phyloP scores from a whole-genome alignment of 2,329 filamentous ascomycete species.

The Mariannaea sp. region DNA sequence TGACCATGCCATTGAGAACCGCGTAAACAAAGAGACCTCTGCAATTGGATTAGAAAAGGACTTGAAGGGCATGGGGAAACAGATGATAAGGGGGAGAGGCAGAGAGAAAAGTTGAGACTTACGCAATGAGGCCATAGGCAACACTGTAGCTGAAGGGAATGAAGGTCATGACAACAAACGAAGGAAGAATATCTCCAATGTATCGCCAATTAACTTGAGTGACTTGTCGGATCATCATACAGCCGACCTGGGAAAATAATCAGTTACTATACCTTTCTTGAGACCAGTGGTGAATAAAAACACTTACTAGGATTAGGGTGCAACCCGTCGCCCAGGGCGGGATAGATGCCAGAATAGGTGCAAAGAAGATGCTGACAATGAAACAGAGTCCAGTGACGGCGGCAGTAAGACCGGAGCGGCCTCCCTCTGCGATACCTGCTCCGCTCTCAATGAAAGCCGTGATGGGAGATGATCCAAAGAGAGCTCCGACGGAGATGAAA shows the following conservation, averaged over 20 bases:
- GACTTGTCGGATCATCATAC: conserved; percentile 78
- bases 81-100: not conserved
- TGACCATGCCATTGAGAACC: conserved; percentile 54
- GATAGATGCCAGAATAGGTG: conserved; percentile 76
- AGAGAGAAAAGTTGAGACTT: conserved; percentile 40
- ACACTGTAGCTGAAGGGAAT: conserved; percentile 82
- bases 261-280: fast-evolving
- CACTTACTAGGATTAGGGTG: conserved; percentile 69
- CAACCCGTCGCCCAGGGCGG: conserved; percentile 79
- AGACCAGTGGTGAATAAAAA: not conserved
- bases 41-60: conserved; percentile 20
- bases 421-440: conserved; percentile 76
- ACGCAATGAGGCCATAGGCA: conserved; percentile 76
- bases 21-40: conserved; percentile 60
- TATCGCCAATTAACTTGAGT: conserved; percentile 78
- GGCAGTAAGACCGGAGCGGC: conserved; percentile 73
- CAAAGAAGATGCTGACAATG: conserved; percentile 73
- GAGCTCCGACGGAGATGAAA: conserved; percentile 71
- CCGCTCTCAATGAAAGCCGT: conserved; percentile 78
- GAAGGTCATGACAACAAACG: conserved; percentile 74
- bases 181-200: conserved; percentile 75
- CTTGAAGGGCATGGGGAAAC: too few relatives aligned
- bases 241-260: conserved; percentile 62
- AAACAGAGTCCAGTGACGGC: conserved; percentile 73
- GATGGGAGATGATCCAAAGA: conserved; percentile 72